Base-by-base conservation (phyloP, 352 stramenopile species). In the Phytophthora cryptogea region DNA sequence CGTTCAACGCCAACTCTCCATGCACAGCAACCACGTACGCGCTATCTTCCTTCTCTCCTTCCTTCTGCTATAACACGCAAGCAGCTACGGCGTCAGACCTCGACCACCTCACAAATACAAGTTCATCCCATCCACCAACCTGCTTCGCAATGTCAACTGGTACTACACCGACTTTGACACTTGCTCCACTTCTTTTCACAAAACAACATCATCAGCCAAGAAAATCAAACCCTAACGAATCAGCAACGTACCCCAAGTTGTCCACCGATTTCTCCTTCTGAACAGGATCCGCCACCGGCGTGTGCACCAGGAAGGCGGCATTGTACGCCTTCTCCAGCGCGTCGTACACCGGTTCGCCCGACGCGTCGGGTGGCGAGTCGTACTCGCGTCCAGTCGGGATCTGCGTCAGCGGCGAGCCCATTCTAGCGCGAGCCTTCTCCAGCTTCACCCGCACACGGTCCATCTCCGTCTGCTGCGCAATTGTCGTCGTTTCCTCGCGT, bases 251-350 rank as follows among this genome's bases (percentile, higher is more conserved):
- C 67, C 46, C 20, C 36, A 57, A 33, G 33, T 33, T 49, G 14
- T 55, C 45, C 20, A 49, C 10, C 7, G 17, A 4, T 8, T 61
- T 35, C 14, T 44, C 43, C 27, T 41, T 53, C 45, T 46, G 4
- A 31, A 39, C 23, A 17, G 33, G n/a, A 9, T 28, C 36, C 9
- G 70, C 51, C 4, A 32, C 59, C 13, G 51, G 36, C 0, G 54
- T 31, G 46, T 53, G 69, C 37, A 74, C 72, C 14, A 54, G 31
- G 50, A 88, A 87, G 8, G 77, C 75, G 11, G 69, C 48, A 54
- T 83, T 80, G 51, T 86, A 86, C 17, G 72, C 70, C 51, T 88
- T 90, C 50, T 88, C 74, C 36, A 88, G 45, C n/a, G 70, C 71
- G 42, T 86, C 74, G 42, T 89, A 83, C 20, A 56, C 61, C 1